Percentiles rank a stretch among this genome's conserved stretches.
Conservation (phyloP, 768 basidiomycete species). For the Suillus alpinus region DNA sequence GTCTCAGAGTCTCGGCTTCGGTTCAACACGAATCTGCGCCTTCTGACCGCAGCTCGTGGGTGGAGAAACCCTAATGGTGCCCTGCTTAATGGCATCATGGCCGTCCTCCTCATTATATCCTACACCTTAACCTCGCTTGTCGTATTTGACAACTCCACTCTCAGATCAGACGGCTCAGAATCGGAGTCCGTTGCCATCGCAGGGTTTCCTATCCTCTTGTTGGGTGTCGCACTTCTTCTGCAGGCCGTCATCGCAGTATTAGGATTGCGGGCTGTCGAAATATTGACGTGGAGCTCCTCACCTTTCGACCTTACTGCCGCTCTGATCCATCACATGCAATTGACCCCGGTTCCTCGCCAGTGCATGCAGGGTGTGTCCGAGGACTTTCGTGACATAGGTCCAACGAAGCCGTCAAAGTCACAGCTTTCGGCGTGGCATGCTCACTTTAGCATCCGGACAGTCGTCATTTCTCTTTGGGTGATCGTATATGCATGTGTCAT, state of each 20-base stretch:
- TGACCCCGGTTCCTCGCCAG: slow-evolving; percentile 15
- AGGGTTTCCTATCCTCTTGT: slow-evolving; percentile 23
- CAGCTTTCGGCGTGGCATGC: slow-evolving; percentile 29
- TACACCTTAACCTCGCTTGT: slow-evolving; percentile 27
- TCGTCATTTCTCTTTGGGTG: slow-evolving; percentile 20
- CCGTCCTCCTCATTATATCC: slow-evolving; percentile 26
- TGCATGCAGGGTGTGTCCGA: slow-evolving; percentile 27
- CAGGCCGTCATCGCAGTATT: slow-evolving; percentile 23
- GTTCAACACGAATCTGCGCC: slow-evolving; percentile 18
- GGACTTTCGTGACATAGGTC: background rate
- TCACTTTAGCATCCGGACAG: slow-evolving; percentile 18
- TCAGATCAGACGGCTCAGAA: too few species aligned
- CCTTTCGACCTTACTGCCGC: slow-evolving; percentile 29
- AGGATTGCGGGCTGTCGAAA: slow-evolving; percentile 18
- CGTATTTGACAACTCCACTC: slow-evolving; percentile 5
- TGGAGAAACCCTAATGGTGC: slow-evolving; percentile 23
- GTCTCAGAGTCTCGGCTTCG: slow-evolving; percentile 16
- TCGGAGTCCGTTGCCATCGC: slow-evolving; percentile 13
- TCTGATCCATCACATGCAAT: slow-evolving; percentile 24
- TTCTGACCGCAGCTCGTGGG: slow-evolving; percentile 20
- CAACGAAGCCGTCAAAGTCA: slow-evolving; percentile 10
- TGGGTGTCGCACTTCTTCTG: slow-evolving; percentile 20
- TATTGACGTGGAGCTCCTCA: slow-evolving; percentile 32
- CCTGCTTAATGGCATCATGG: slow-evolving; percentile 20
- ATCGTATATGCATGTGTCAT: slow-evolving; percentile 4